Base-by-base conservation (phyloP, 169 alveolate genomes). In the Babesia ovata region DNA sequence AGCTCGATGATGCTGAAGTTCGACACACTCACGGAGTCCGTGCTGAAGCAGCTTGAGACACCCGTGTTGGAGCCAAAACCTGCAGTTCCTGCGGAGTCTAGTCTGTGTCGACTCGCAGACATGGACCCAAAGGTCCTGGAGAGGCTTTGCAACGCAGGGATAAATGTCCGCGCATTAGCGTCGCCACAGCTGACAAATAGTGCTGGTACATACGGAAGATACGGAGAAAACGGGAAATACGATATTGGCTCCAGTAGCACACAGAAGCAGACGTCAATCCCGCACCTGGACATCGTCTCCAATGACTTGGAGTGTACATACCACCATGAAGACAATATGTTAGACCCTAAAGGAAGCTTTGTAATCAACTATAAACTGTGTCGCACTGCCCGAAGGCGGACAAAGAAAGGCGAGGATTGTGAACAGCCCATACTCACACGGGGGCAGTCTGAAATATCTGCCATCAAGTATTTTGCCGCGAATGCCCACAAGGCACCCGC, bases 1-100 rank as follows among this genome's bases (percentile, higher is more conserved):
- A 52, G 22, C n/a, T 42, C 75, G 7, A 21, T 73, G 48, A 56
- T 44, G 44, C 28, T 63, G 22, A 71, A 69, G 62, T 56, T 83
- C 60, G 75, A 83, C 19, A 45, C 70, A 9, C 81, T 83, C 26
- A 67, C 70, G 0, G 86, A 75, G 45, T 59, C 85, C 2, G 63
- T 83, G 84, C 58, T 75, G 69, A 83, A 75, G 70, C 90, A 83
- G 57, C 24, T 83, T 42, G 90, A 83, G 46, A 75, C 86, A n/a
- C 90, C 90, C 22, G 22, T 29, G 26, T 26, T 83, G 66, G 50
- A 28, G n/a, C 61, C 75, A 26, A 6, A 26, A 9, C 2, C n/a
- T 19, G 76, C 53, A 2, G 12, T 19, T 22, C 42, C 22, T 14
- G 12, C 22, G 39, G 65, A 48, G 9, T 24, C 33, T 14, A 70